A percentile compares a stretch with the other conserved stretches of the same genome.
These are phyloP conservation scores for Letharia columbiana DNA, from an alignment of 495 filamentous ascomycete species.

Conservation along the genomic window DNA sequence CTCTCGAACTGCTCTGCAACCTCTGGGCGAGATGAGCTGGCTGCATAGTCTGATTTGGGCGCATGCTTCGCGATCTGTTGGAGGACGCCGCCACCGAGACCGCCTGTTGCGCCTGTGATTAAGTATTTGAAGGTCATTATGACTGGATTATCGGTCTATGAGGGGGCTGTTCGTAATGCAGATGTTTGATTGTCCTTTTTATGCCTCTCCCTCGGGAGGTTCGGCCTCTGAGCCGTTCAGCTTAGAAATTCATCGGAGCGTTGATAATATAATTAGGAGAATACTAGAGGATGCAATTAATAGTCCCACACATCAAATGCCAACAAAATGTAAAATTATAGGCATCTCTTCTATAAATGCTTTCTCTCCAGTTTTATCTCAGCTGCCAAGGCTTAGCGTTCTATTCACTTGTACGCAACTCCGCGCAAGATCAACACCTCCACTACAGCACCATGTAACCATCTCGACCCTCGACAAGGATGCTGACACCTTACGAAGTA, in stretches of 20 bases:
- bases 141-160: background rate
- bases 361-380: background rate
- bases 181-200: background rate
- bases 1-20: background rate
- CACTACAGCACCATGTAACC: background rate
- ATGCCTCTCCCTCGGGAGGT: background rate
- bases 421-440: background rate
- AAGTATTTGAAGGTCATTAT: background rate
- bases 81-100: background rate
- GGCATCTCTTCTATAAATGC: too few species aligned
- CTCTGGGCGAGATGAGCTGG: constrained; percentile 4
- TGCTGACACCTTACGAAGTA: background rate
- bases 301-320: background rate
- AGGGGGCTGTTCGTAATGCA: background rate
- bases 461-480: background rate
- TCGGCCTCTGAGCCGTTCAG: background rate
- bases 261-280: background rate
- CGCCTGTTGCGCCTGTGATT: background rate
- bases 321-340: background rate
- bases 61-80: background rate
- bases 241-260: background rate
- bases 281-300: background rate
- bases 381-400: background rate
- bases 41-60: background rate
- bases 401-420: background rate